Conservation (phyloP, 2,329 filamentous ascomycete species). For the Ceratocystis destructans region DNA sequence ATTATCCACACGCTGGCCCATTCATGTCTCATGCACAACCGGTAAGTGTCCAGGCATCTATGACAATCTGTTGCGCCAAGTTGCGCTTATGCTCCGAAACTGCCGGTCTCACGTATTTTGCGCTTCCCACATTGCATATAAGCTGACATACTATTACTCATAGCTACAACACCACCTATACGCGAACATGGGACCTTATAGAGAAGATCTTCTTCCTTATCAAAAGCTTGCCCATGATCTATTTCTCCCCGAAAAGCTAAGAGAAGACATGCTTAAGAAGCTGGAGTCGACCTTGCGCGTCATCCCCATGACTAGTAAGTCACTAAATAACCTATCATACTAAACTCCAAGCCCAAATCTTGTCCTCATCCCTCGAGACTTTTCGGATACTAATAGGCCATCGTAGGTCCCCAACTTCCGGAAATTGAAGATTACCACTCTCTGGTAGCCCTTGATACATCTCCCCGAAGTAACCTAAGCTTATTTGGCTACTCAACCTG, state of each 20-base stretch:
- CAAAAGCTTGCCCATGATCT: constrained; percentile 82
- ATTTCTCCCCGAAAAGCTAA: constrained; percentile 73
- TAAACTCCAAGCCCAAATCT: too few relatives aligned
- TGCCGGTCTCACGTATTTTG: not conserved
- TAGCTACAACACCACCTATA: constrained; percentile 86
- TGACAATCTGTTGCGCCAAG: not conserved
- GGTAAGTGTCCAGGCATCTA: constrained; percentile 29
- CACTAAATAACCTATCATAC: too few relatives aligned
- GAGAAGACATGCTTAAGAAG: constrained; percentile 83
- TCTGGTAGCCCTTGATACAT: constrained; percentile 75
- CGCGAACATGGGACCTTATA: constrained; percentile 69
- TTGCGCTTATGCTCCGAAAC: not conserved
- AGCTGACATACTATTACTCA: not conserved
- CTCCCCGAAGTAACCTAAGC: constrained; percentile 56
- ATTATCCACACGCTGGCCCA: constrained; percentile 46
- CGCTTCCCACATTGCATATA: not conserved
- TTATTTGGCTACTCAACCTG: constrained; percentile 83
- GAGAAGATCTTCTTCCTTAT: constrained; percentile 68
- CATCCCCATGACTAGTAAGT: constrained; percentile 48
- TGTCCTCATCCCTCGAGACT: not conserved
- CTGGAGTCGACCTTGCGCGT: constrained; percentile 73
- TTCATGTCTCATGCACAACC: constrained; percentile 46
- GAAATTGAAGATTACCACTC: constrained; percentile 83
- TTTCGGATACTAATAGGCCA: not conserved
- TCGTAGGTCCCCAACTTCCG: constrained; percentile 48